Evolutionary conservation across 2,329 filamentous ascomycete species (phyloP), one percentile per base, ranked within the genome.

Genomic region (Westerdykella aurantiaca): DNA sequence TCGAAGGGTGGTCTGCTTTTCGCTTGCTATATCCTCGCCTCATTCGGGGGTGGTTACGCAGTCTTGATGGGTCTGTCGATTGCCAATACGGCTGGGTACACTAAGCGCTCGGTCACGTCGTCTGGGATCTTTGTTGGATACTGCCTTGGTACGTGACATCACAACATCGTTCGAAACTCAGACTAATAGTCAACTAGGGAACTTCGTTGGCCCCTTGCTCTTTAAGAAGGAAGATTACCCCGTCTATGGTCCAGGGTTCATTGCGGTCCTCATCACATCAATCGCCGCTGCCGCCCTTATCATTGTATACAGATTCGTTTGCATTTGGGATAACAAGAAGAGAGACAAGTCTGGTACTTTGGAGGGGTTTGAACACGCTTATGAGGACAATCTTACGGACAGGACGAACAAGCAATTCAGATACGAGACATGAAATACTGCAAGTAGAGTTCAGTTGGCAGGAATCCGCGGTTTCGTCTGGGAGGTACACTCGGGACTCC

Each of bases 41-140:
- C 69, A 6, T 66, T 66, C 31, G 69, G 69, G 5, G 73, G 67
- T 1, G 71, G 68, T 0, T 79, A 78, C 46, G 74, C 71, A 1
- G 71, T 77, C 5, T 54, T 76, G 0, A 75, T 79, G 67, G 72
- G 72, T 0, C 53, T 76, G 5, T 67, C 71, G 37, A 69, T 74
- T 34, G 73, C 74, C 21, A 77, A 78, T 47, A 76, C 71, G 10
- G 72, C 75, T 0, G 75, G 75, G 1, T 77, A 77, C 41, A 77
- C 75, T 0, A 77, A 78, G 56, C 62, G 72, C 1, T 70, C 70
- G 1, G 60, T 77, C 1, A 70, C 69, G 1, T 73, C 72, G 1
- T 73, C 72, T 2, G 73, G 73, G 0, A 61, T 76, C 5, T 77
- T 73, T 40, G 69, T 77, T 16, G 75, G 74, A 1, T 77, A 77